Evolutionary conservation across 2,329 filamentous ascomycete species (phyloP), one percentile per base, ranked within the genome.

Genomic region (Sporothrix dimorphospora): DNA sequence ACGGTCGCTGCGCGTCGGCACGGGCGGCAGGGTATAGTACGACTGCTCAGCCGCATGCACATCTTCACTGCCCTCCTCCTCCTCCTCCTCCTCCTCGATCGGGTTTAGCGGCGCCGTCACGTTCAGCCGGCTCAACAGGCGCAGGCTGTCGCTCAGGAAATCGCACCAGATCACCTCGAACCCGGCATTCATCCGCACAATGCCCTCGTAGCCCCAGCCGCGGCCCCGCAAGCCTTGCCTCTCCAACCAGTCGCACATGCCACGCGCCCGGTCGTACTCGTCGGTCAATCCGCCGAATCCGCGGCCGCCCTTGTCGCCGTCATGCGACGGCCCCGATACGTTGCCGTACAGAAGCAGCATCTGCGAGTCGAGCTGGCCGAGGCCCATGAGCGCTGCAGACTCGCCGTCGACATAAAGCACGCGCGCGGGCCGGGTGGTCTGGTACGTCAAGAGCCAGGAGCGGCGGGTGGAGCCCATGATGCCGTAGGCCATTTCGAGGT

Each of bases 111-210:
- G 85, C 19, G 81, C 83, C 27, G 84, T 85, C 2, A 85, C 81
- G 73, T 86, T 85, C 19, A 85, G 73, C 72, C 82, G 81, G 57
- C 80, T 82, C 27, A 85, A 77, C 65, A 86, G 74, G 69, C 81
- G 77, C 69, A 85, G 74, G 21, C 81, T 83, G 11, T 81, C 81
- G 71, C 82, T 83, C 30, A 79, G 77, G 69, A 86, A 86, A 72
- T 86, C 80, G 74, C 85, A 86, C 84, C 84, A 85, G n/a, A 86
- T 85, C 76, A 85, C 77, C 77, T 86, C 84, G 72, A 86, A 86
- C 4, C 83, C 84, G 14, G 84, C 82, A 75, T 86, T 85, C 84
- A 86, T 86, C 72, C 84, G 80, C 55, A 86, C 81, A 47, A 86
- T 78, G 1, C 83, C 85, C 75, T 87, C 85, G 42, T 83, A 82